phyloP scores from a whole-genome alignment of 495 filamentous ascomycete species.

The Neurospora sp. region DNA sequence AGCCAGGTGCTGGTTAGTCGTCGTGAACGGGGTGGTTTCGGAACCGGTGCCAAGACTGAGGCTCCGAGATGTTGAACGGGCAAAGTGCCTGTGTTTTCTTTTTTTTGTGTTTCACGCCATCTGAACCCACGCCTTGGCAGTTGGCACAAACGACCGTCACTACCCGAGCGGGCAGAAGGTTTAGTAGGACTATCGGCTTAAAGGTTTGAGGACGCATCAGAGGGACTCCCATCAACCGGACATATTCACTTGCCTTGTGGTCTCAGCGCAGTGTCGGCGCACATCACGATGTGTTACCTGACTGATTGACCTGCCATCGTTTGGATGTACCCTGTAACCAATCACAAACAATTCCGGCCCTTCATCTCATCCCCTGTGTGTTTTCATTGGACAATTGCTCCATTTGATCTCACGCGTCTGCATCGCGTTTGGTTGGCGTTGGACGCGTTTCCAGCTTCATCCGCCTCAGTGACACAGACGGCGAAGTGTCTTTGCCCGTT shows the following conservation, averaged over 20 bases:
- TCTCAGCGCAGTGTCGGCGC: not conserved
- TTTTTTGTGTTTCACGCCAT: not conserved
- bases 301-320: not conserved
- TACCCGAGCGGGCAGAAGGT: not conserved
- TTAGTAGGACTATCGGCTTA: not conserved
- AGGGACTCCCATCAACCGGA: not conserved
- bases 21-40: not conserved
- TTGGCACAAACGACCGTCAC: not conserved
- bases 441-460: conserved; percentile 12
- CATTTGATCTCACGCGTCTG: conserved; percentile 13
- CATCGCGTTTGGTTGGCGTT: conserved; percentile 14
- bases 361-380: not conserved
- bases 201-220: not conserved
- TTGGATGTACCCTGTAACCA: not conserved
- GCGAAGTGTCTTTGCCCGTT: not conserved
- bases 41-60: not conserved
- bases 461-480: not conserved
- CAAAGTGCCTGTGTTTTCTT: not conserved
- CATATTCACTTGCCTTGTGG: not conserved
- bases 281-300: not conserved
- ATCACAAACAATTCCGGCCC: conserved; percentile 1
- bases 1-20: not conserved
- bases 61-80: not conserved
- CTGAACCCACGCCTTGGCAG: not conserved
- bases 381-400: conserved; percentile 11